Conservation (phyloP, 2,329 filamentous ascomycete genomes). For the Penicillium sp. region DNA sequence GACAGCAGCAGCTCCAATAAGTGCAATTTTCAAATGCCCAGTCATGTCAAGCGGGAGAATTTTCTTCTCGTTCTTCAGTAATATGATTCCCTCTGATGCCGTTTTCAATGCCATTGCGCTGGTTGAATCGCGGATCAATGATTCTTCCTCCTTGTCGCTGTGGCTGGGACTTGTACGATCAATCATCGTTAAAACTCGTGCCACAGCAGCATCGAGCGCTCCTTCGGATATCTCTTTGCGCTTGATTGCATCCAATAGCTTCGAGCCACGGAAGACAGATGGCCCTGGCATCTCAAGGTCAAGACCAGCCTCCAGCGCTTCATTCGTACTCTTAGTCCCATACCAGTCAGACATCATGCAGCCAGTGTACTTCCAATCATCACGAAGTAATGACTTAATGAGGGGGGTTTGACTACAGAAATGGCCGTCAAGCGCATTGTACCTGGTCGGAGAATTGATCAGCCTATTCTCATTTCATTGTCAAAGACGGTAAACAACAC, state of each 20-base stretch:
- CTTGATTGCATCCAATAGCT: constrained; percentile 14
- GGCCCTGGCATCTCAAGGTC: constrained; percentile 44
- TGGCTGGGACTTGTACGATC: neutral
- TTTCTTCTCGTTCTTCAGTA: constrained; percentile 11
- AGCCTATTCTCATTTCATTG: neutral
- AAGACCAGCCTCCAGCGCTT: constrained; percentile 38
- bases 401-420: neutral
- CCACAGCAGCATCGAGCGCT: neutral
- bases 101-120: neutral
- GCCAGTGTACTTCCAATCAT: neutral
- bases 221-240: neutral
- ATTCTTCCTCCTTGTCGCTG: constrained; percentile 6
- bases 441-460: neutral
- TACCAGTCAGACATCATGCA: constrained; percentile 37
- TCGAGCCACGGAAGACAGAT: constrained; percentile 17
- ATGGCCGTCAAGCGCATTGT: neutral
- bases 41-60: constrained; percentile 3
- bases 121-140: neutral
- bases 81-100: constrained; percentile 8
- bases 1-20: constrained; percentile 6
- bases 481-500: neutral
- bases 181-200: neutral
- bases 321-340: constrained; percentile 36
- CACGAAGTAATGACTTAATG: neutral
- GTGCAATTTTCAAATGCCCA: neutral